Evolutionary conservation across 441 rosid species (phyloP), one percentile per base, ranked within the genome.

Genomic region (Mallotus japonicus): DNA sequence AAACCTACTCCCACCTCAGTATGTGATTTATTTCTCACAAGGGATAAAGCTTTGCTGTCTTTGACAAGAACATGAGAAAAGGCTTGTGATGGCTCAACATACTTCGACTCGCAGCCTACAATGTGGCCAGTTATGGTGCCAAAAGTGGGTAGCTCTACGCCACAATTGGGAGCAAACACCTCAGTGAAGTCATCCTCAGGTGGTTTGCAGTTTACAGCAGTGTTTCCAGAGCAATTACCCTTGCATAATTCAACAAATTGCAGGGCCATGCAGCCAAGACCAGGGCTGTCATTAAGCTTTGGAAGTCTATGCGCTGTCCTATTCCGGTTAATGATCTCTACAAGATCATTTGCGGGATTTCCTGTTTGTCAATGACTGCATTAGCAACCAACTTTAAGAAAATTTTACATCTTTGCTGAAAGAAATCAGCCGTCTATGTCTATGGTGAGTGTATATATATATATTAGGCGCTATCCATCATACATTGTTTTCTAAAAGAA

Each of bases 221-320:
- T 81, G 80, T 85, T 79, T 51, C 66, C 74, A 28, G 81, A 83
- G 90, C 97, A 89, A 84, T 86, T 85, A 42, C 86, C 89, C 77
- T 89, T 83, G 91, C 98, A 92, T 53, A 75, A 62, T 76, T 86
- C 87, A 37, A 77, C 89, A 78, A 87, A 93, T 78, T 89, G 95
- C 76, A 89, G 83, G 59, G 98, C 97, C 85, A 91, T 89, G 84
- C 98, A 93, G 70, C 95, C 98, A 15, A 93, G 91, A n/a, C 98
- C 97, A 0, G 97, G 98, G 75, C 85, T 91, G 72, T 86, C 88
- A 19, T 80, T 84, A 66, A 92, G 85, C 60, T 73, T 74, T 49
- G 71, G 78, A 40, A 92, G 89, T 70, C 89, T 89, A 24, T 72
- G 75, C 19, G 89, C 80, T 64, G 90, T 89, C 74, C 95, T 79